Conservation (phyloP, 805 yeast genomes). For the Pichia kluyveri region DNA sequence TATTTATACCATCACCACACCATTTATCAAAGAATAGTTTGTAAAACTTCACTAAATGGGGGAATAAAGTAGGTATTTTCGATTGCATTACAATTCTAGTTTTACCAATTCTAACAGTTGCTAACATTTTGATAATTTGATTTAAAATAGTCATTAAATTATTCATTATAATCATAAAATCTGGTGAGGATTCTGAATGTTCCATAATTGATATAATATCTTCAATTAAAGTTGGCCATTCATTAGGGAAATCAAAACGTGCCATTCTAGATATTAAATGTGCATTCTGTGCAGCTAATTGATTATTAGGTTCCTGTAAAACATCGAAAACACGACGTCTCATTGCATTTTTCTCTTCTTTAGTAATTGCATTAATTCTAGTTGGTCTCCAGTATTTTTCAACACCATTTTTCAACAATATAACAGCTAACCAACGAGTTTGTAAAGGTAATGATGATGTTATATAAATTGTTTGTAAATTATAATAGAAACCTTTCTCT, state of each 20-base stretch:
- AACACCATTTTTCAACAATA: slow-evolving; percentile 80
- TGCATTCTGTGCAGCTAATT: slow-evolving; percentile 75
- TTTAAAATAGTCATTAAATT: slow-evolving; percentile 61
- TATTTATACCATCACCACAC: slow-evolving; percentile 29
- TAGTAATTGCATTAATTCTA: slow-evolving; percentile 39
- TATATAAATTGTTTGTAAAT: slow-evolving; percentile 43
- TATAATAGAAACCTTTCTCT: slow-evolving; percentile 30
- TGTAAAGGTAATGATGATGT: slow-evolving; percentile 52
- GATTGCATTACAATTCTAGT: slow-evolving; percentile 70
- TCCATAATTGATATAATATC: slow-evolving; percentile 41
- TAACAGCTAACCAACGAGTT: slow-evolving; percentile 78
- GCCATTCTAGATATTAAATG: slow-evolving; percentile 72
- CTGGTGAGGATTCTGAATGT: slow-evolving; percentile 23
- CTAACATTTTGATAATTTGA: slow-evolving; percentile 66
- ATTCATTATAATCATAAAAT: slow-evolving; percentile 43
- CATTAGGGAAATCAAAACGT: slow-evolving; percentile 75
- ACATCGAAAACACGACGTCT: slow-evolving; percentile 45
- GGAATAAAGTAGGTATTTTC: slow-evolving; percentile 55
- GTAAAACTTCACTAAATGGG: slow-evolving; percentile 53
- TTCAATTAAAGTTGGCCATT: slow-evolving; percentile 79
- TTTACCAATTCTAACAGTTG: slow-evolving; percentile 76
- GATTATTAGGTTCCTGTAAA: slow-evolving; percentile 63
- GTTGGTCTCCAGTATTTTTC: slow-evolving; percentile 79
- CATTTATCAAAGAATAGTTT: slow-evolving; percentile 51
- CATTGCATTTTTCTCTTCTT: slow-evolving; percentile 65